Percentiles rank a stretch among this genome's conserved stretches.
Evolutionary conservation across 352 stramenopile species (phyloP).

Genomic region (Blastocystis sp.): DNA sequence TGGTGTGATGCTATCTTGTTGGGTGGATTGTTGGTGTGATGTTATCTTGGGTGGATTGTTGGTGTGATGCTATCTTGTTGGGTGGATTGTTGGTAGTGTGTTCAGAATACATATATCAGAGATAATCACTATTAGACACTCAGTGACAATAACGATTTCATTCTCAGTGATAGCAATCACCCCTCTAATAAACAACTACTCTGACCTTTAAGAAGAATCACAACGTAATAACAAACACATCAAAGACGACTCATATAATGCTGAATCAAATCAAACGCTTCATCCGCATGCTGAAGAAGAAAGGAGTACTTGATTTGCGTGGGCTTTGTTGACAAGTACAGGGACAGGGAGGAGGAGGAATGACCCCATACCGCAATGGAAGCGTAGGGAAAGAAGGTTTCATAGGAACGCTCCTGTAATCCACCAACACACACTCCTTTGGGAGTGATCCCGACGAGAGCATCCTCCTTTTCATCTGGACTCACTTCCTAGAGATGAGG

Average conservation of each 20-base stretch:
- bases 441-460: not conserved
- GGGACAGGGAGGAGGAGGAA: not conserved
- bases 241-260: not conserved
- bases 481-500: not conserved
- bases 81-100: no score
- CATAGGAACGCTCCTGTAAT: not conserved
- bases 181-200: no score
- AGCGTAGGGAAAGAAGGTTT: not conserved
- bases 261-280: not conserved
- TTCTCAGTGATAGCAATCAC: no score
- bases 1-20: no score
- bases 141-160: no score
- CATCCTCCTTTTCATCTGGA: not conserved
- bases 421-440: not conserved
- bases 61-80: no score
- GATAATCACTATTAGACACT: no score
- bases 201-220: not conserved
- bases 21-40: no score
- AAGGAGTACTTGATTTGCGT: not conserved
- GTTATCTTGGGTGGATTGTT: no score
- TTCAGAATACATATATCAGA: no score
- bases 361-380: not conserved
- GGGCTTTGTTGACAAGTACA: constrained; percentile 24
- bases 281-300: not conserved
- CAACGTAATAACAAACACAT: not conserved